These are phyloP conservation scores for Vitis hybrid DNA, from an alignment of 177 flowering plant genomes.

Conservation along the genomic window DNA sequence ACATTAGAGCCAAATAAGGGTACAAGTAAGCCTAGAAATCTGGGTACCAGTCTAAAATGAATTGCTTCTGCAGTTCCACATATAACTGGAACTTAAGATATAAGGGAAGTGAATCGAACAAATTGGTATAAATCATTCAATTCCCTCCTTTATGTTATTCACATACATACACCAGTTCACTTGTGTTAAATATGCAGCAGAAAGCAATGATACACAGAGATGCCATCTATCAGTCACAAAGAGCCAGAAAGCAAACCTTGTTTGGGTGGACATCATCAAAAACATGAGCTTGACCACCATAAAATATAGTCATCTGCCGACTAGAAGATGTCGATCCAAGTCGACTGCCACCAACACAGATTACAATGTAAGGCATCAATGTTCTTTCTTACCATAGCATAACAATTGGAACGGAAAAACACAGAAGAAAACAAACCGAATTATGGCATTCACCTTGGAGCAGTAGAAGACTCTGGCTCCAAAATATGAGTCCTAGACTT, in stretches of 20 bases:
- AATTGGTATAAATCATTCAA: too few species aligned
- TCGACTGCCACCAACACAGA: conserved; percentile 35
- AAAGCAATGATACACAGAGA: background rate
- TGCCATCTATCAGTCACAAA: conserved; percentile 1
- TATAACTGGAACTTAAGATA: too few species aligned
- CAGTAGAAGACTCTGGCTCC: conserved; percentile 51
- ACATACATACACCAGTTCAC: too few species aligned
- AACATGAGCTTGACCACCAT: conserved; percentile 87
- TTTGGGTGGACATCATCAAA: conserved; percentile 83
- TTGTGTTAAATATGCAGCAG: too few species aligned
- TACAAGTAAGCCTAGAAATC: too few species aligned
- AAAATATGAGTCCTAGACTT: conserved; percentile 36
- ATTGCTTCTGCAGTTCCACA: too few species aligned
- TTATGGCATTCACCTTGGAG: conserved; percentile 41
- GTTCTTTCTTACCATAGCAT: background rate
- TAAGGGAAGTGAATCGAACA: too few species aligned
- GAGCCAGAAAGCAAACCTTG: conserved; percentile 51
- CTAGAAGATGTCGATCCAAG: conserved; percentile 43
- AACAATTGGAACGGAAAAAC: background rate
- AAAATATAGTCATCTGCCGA: conserved; percentile 83
- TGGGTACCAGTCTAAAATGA: too few species aligned
- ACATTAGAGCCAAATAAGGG: too few species aligned
- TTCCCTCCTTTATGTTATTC: too few species aligned
- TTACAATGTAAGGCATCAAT: conserved; percentile 2
- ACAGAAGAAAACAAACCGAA: conserved; percentile 1